Conservation (phyloP, 805 yeast genomes). For the Sugiyamaella marilandica region DNA sequence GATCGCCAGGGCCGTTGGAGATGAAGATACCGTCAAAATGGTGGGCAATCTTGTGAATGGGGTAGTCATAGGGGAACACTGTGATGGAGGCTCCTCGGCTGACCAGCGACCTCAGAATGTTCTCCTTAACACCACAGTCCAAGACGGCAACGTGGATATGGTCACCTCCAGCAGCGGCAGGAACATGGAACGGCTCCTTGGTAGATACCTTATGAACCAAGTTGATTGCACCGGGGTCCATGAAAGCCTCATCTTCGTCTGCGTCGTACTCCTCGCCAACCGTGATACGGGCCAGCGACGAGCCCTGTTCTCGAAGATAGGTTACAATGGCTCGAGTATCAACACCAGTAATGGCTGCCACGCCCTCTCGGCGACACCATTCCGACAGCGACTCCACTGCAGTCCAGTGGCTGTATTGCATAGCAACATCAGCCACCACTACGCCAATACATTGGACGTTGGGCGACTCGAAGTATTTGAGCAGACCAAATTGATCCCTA, state of each 20-base stretch:
- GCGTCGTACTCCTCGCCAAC: constrained; percentile 90
- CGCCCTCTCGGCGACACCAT: constrained; percentile 96
- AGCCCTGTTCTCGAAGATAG: constrained; percentile 92
- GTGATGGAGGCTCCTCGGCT: constrained; percentile 94
- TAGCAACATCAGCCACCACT: constrained; percentile 92
- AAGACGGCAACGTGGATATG: constrained; percentile 83
- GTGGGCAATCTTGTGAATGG: constrained; percentile 83
- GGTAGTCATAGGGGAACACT: constrained; percentile 94
- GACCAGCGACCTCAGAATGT: constrained; percentile 88
- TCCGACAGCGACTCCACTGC: constrained; percentile 93
- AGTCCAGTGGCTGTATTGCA: constrained; percentile 98
- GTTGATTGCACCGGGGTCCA: constrained; percentile 85
- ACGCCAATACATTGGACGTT: constrained; percentile 91
- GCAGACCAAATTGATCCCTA: constrained; percentile 77
- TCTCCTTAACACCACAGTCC: constrained; percentile 98
- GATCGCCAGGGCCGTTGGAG: constrained; percentile 97
- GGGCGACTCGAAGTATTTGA: constrained; percentile 89
- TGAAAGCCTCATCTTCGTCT: constrained; percentile 83
- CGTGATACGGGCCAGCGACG: constrained; percentile 84
- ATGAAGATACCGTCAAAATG: constrained; percentile 93
- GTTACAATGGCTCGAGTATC: constrained; percentile 95
- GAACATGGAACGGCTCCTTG: constrained; percentile 87
- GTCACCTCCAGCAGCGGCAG: constrained; percentile 44
- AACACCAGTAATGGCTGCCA: constrained; percentile 94
- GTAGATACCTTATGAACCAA: constrained; percentile 92